Evolutionary conservation across 352 stramenopile genomes (phyloP), one percentile per base, ranked within the genome.

Genomic region (Phytophthora ramorum): DNA sequence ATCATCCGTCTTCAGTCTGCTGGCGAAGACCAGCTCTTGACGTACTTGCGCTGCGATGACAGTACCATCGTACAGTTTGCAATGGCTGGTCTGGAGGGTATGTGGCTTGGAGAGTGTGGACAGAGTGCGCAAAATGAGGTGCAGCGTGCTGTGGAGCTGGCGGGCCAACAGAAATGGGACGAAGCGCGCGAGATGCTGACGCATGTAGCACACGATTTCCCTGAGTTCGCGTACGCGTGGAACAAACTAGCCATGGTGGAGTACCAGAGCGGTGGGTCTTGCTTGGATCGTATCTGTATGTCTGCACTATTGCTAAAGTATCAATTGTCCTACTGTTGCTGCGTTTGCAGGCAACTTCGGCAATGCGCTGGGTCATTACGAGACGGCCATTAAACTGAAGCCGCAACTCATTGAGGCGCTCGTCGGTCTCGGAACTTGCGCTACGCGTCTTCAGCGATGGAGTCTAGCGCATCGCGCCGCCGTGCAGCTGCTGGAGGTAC

Each of bases 1-100:
- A 94, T 96, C 47, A 58, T 91, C 38, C 80, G 92, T 49, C 68
- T 96, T 4, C 84, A 93, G 53, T 80, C 74, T 40, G 84, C 82
- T 0, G 71, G 93, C 30, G 88, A 96, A 66, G 62, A 75, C 14
- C 61, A 90, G 34, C 65, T 96, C 12, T 35, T 93, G 20, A 61
- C 66, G 41, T 96, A 89, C 59, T 58, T 96, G 55, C 76, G 71
- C 14, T 90, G 85, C 30, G 53, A 88, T 16, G 85, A 96, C 47
- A 79, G 70, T 24, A 89, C 83, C 9, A 77, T 92, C 32, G 73
- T 88, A n/a, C 81, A 92, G 40, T 90, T 93, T 28, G 83, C 80
- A 2, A 80, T 78, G n/a, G 79, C 84, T 7, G 76, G 81, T 41
- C 52, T 96, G 16, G 86, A 95, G 51, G 85, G 86, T 5, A 88